Evolutionary conservation across 352 stramenopile genomes (phyloP).

Genomic region (Pythium angustatum): DNA sequence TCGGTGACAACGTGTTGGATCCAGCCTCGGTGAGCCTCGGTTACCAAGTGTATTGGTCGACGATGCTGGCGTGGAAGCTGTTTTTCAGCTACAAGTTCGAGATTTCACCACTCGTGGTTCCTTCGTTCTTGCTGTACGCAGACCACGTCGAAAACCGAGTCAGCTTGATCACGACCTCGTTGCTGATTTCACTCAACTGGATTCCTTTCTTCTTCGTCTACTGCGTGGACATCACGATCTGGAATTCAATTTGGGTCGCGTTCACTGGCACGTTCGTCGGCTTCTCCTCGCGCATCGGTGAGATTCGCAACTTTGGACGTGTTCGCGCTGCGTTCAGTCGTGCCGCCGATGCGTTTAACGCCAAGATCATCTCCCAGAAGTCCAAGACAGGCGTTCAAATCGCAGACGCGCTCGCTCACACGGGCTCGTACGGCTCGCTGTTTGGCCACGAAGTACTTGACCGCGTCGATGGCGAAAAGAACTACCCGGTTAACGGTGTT

Average conservation of each 20-base stretch:
- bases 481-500: conserved; percentile 22
- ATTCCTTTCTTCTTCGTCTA: conserved; percentile 98
- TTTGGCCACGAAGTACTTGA: conserved; percentile 39
- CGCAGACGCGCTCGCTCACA: conserved; percentile 24
- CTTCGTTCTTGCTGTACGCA: conserved; percentile 94
- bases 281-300: conserved; percentile 96
- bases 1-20: conserved; percentile 96
- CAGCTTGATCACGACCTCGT: conserved; percentile 77
- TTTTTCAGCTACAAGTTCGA: conserved; percentile 99
- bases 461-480: conserved; percentile 28
- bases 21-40: conserved; percentile 85
- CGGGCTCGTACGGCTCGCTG: conserved; percentile 34
- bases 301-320: conserved; percentile 93
- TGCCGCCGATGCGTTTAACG: conserved; percentile 85
- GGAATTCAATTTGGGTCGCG: conserved; percentile 97
- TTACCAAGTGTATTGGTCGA: conserved; percentile 96
- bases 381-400: conserved; percentile 72
- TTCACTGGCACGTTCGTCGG: conserved; percentile 96
- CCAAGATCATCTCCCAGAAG: conserved; percentile 75
- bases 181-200: conserved; percentile 96
- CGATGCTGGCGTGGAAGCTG: conserved; percentile 95
- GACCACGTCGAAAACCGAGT: conserved; percentile 93
- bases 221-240: conserved; percentile 98
- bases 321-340: conserved; percentile 86
- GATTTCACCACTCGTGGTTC: conserved; percentile 94